Percentiles rank a stretch among this genome's conserved stretches.
Conservation (phyloP, 2,329 filamentous ascomycete species). For the Cladosporium sp. region DNA sequence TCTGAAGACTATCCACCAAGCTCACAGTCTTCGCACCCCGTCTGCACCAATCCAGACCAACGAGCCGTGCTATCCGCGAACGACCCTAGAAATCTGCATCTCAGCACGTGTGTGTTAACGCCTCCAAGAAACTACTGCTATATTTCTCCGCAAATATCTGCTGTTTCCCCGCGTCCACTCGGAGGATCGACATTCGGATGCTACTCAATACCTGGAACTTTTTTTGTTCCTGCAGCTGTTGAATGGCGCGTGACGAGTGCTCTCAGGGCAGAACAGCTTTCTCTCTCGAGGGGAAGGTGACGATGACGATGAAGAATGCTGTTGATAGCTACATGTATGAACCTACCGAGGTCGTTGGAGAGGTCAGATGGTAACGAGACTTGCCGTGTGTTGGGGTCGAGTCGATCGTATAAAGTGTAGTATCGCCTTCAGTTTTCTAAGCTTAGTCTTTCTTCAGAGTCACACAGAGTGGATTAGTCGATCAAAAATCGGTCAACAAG, state of each 20-base stretch:
- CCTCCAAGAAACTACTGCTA: neutral
- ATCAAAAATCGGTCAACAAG: neutral
- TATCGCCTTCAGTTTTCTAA: neutral
- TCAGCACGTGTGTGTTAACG: neutral
- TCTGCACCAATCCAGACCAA: neutral
- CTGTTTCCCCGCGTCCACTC: neutral
- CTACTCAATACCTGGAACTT: neutral
- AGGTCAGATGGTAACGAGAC: too few relatives aligned
- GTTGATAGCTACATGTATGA: neutral
- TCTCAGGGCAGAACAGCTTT: neutral
- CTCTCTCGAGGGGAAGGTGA: neutral
- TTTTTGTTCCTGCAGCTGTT: neutral
- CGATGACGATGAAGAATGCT: neutral
- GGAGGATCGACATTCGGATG: neutral
- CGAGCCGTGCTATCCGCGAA: neutral
- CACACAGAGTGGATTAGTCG: neutral
- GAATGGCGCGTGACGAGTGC: neutral
- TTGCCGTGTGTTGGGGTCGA: neutral
- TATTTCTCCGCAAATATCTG: neutral
- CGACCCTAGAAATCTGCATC: neutral
- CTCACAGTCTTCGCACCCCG: neutral
- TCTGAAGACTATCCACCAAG: neutral
- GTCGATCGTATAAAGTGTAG: neutral
- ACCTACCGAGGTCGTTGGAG: neutral
- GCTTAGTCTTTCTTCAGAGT: neutral